A percentile compares a stretch with the other conserved stretches of the same genome.
Conservation (phyloP, 371 early-diverging fungal genomes). For the Ordospora pajunii region DNA sequence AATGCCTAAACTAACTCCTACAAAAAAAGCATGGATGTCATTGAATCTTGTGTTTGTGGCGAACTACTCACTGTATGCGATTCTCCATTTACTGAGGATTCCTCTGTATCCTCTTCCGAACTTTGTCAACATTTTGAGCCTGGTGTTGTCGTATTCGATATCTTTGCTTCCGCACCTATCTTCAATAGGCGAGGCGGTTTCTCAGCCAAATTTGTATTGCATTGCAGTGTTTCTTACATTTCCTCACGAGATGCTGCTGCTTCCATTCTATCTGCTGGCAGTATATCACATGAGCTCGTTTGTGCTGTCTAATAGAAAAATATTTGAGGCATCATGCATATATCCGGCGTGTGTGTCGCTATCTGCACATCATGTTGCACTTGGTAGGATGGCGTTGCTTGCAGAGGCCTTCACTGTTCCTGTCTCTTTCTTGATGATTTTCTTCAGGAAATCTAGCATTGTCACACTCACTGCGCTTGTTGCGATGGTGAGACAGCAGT, state of each 20-base stretch:
- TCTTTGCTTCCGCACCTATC: not conserved
- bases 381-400: slow-evolving; percentile 28
- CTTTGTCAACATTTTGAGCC: slow-evolving; percentile 13
- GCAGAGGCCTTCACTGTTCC: slow-evolving; percentile 36
- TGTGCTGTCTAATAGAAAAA: slow-evolving; percentile 36
- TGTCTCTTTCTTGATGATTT: slow-evolving; percentile 29
- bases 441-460: slow-evolving; percentile 28
- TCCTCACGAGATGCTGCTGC: slow-evolving; percentile 33
- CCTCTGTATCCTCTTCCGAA: slow-evolving; percentile 20
- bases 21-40: slow-evolving; percentile 25
- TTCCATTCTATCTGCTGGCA: slow-evolving; percentile 53
- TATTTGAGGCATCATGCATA: slow-evolving; percentile 12
- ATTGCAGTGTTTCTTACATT: slow-evolving; percentile 33
- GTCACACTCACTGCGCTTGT: slow-evolving; percentile 29
- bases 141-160: slow-evolving; percentile 15
- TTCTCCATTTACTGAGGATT: not conserved
- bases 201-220: slow-evolving; percentile 27
- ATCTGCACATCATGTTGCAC: not conserved
- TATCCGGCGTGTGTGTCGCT: slow-evolving; percentile 5
- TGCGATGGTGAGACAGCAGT: slow-evolving; percentile 53
- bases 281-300: slow-evolving; percentile 33
- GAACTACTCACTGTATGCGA: slow-evolving; percentile 14
- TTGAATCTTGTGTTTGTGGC: slow-evolving; percentile 12
- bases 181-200: not conserved
- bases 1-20: not conserved